phyloP scores from a whole-genome alignment of 179 eudicot species.

The Spergularia azorica region DNA sequence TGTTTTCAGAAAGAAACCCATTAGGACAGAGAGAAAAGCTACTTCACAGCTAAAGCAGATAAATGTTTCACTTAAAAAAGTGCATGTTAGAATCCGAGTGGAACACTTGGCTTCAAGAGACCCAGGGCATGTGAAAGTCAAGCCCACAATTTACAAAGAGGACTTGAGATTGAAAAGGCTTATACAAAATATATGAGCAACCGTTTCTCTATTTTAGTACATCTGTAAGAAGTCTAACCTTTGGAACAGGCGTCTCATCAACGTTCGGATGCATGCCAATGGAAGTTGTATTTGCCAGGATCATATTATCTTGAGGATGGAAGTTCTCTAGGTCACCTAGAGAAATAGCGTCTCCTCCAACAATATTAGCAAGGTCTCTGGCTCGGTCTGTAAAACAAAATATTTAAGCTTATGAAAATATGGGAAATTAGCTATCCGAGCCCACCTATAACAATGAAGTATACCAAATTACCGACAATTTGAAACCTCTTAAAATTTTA shows the following conservation, averaged over 20 bases:
- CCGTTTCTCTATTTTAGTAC: background rate
- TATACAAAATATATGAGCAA: background rate
- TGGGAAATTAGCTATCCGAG: background rate
- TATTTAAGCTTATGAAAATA: conserved; percentile 2
- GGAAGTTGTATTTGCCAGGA: conserved; percentile 92
- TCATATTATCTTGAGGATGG: conserved; percentile 83
- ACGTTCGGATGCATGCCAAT: conserved; percentile 91
- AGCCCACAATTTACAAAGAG: background rate
- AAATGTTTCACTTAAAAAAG: background rate
- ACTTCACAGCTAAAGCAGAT: background rate
- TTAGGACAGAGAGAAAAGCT: background rate
- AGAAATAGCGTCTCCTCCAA: conserved; percentile 85
- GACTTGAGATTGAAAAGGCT: background rate
- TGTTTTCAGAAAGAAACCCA: background rate
- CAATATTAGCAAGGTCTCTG: conserved; percentile 62
- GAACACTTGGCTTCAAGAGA: conserved; percentile 1
- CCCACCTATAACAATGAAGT: background rate
- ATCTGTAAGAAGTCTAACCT: conserved; percentile 44
- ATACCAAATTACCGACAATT: background rate
- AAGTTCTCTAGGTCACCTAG: conserved; percentile 65
- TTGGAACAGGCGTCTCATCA: conserved; percentile 80
- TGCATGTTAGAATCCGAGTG: background rate
- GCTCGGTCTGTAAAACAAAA: conserved; percentile 64
- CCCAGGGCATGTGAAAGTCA: background rate
- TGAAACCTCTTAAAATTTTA: background rate